Evolutionary conservation across 177 flowering plant genomes (phyloP).

Genomic region (Tripterygium wilfordii): DNA sequence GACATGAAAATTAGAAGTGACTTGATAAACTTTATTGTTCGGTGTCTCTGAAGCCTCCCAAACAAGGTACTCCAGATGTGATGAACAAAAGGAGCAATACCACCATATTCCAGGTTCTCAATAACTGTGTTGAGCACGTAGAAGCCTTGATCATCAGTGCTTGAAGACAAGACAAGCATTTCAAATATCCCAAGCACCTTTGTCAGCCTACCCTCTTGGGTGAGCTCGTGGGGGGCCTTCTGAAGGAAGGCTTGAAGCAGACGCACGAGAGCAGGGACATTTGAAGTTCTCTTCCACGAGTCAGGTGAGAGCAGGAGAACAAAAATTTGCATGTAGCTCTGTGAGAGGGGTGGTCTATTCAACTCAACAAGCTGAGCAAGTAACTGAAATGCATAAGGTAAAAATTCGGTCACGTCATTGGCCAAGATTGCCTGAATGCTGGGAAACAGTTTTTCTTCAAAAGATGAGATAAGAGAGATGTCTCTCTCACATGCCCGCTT

Average conservation of each 20-base stretch:
- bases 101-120: conserved; percentile 73
- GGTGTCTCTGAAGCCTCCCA: conserved; percentile 39
- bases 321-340: conserved; percentile 70
- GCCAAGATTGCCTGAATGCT: conserved; percentile 60
- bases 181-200: conserved; percentile 80
- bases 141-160: conserved; percentile 83
- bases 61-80: conserved; percentile 69
- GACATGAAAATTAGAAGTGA: conserved; percentile 84
- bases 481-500: conserved; percentile 75
- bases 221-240: conserved; percentile 79
- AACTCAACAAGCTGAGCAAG: conserved; percentile 92
- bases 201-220: conserved; percentile 50
- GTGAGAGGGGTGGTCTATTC: conserved; percentile 64
- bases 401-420: conserved; percentile 73
- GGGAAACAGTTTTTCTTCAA: conserved; percentile 73
- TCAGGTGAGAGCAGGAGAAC: conserved; percentile 65
- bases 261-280: conserved; percentile 93
- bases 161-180: conserved; percentile 48
- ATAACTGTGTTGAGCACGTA: conserved; percentile 86
- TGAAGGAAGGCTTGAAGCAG: conserved; percentile 88
- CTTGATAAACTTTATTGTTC: conserved; percentile 63
- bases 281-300: conserved; percentile 69
- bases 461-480: conserved; percentile 51
- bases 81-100: conserved; percentile 41
- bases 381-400: conserved; percentile 92